Evolutionary conservation across 2,329 filamentous ascomycete species (phyloP).

Genomic region (Claviceps sp.): DNA sequence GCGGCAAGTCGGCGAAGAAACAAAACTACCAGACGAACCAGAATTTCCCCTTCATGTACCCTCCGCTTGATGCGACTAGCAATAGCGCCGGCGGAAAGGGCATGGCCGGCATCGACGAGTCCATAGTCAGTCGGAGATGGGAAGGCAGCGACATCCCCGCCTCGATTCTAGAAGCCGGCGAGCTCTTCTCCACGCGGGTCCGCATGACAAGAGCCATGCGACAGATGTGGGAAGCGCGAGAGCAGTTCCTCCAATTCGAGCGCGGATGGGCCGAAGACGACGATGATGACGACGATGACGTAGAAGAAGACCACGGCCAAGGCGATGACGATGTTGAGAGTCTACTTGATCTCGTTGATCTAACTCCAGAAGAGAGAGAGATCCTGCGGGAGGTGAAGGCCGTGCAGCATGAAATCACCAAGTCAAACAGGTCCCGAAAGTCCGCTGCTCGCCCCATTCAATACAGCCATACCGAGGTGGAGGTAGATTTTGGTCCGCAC

Average conservation of each 20-base stretch:
- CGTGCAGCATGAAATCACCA: slow-evolving; percentile 19
- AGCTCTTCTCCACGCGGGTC: slow-evolving; percentile 80
- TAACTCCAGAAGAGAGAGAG: slow-evolving; percentile 27
- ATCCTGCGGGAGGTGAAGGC: slow-evolving; percentile 28
- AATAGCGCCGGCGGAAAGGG: slow-evolving; percentile 88
- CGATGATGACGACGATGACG: slow-evolving; percentile 24
- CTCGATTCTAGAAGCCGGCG: slow-evolving; percentile 88
- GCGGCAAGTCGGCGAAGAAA: slow-evolving; percentile 91
- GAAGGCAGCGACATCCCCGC: slow-evolving; percentile 88
- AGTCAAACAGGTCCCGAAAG: slow-evolving; percentile 6
- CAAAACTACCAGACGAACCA: slow-evolving; percentile 99
- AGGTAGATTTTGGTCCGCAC: slow-evolving; percentile 34
- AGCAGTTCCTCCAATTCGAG: slow-evolving; percentile 82
- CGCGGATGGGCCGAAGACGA: slow-evolving; percentile 62
- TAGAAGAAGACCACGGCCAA: slow-evolving; percentile 19
- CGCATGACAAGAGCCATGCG: slow-evolving; percentile 83
- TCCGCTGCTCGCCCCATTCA: not conserved
- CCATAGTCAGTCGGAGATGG: slow-evolving; percentile 73
- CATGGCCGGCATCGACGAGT: slow-evolving; percentile 63
- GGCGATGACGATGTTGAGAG: slow-evolving; percentile 31
- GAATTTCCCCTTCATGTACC: slow-evolving; percentile 96
- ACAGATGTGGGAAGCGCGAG: slow-evolving; percentile 89
- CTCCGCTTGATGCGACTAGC: slow-evolving; percentile 76
- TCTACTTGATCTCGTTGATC: slow-evolving; percentile 32
- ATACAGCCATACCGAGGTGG: slow-evolving; percentile 3